Base-by-base conservation (phyloP, 345 rosid species). In the Citrus hindsii region DNA sequence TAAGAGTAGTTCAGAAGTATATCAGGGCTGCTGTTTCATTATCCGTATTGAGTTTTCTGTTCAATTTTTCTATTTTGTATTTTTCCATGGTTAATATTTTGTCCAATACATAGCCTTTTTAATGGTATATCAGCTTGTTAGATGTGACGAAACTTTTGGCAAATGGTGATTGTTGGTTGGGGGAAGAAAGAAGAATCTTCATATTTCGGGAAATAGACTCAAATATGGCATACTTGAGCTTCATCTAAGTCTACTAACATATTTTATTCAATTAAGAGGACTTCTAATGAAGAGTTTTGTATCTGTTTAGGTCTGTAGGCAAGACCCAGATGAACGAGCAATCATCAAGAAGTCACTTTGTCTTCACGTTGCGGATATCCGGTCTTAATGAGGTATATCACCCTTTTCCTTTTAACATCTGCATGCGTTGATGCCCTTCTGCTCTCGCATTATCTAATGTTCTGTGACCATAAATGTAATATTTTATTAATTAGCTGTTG, bases 271-370 rank as follows among this genome's bases (percentile, higher is more conserved):
- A 38, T 73, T 4, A 58, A 78, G 42, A 22, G 18, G 32, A 64
- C 37, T 69, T 30, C 9, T 14, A 69, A 30, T 51, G 22, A 51
- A 30, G 58, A 59, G n/a, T 70, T 37, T 65, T 74, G 68, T 74
- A 56, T 63, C 21, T 51, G 53, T 76, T 27, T 86, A 96, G 99
- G 85, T 91, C 99, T 22, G 97, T 96, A 22, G 99, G 98, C 80
- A 96, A 90, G 84, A 96, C 99, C 0, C 95, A 92, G 58, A 90
- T 96, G 97, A 96, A 96, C 2, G 99, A 94, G 81, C 98, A 96
- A 63, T 96, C 99, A 60, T 96, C 99, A 9, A 91, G 98, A 88
- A 94, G 99, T 83, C 99, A 96, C 79, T 90, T 94, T 28, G 97
- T 96, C 81, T 96, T 96, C 91, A 94, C 98, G 4, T 80, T 96